These are phyloP conservation scores for Oenanthe javanica DNA, from an alignment of 140 eudicot genomes.

Conservation along the genomic window DNA sequence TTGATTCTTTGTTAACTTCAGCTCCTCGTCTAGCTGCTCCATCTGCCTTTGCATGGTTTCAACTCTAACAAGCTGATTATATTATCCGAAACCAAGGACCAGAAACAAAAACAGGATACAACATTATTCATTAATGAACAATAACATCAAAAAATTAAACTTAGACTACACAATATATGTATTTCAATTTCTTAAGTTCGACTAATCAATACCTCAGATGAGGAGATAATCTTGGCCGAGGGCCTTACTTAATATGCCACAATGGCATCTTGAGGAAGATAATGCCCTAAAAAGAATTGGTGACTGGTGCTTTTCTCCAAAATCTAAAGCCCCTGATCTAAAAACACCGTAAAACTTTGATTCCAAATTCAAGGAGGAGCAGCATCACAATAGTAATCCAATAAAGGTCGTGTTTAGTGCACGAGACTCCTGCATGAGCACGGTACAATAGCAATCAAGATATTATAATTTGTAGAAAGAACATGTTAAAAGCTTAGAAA, in stretches of 20 bases:
- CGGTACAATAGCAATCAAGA: background rate
- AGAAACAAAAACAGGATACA: slow-evolving; percentile 3
- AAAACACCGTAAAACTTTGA: slow-evolving; percentile 17
- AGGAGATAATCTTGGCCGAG: slow-evolving; percentile 23
- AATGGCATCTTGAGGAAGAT: slow-evolving; percentile 51
- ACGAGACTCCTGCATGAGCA: slow-evolving; percentile 3
- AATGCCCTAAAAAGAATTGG: slow-evolving; percentile 42
- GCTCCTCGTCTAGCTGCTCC: slow-evolving; percentile 39
- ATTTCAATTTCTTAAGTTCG: background rate
- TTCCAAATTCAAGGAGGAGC: background rate
- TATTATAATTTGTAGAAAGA: background rate
- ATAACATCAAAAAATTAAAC: background rate
- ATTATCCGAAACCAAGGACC: slow-evolving; percentile 11
- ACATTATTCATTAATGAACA: background rate
- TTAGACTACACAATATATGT: background rate
- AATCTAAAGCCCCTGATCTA: slow-evolving; percentile 56
- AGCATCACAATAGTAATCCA: background rate
- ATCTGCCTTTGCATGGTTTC: slow-evolving; percentile 43
- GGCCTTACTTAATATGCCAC: slow-evolving; percentile 26
- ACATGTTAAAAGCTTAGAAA: background rate
- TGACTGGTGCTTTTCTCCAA: slow-evolving; percentile 39
- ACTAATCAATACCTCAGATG: slow-evolving; percentile 37
- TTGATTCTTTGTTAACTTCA: slow-evolving; percentile 31
- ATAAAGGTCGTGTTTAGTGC: background rate
- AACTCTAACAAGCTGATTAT: slow-evolving; percentile 35